Base-by-base conservation (phyloP, 1,284 basidiomycete genomes). In the Cryptococcus amylolentus region DNA sequence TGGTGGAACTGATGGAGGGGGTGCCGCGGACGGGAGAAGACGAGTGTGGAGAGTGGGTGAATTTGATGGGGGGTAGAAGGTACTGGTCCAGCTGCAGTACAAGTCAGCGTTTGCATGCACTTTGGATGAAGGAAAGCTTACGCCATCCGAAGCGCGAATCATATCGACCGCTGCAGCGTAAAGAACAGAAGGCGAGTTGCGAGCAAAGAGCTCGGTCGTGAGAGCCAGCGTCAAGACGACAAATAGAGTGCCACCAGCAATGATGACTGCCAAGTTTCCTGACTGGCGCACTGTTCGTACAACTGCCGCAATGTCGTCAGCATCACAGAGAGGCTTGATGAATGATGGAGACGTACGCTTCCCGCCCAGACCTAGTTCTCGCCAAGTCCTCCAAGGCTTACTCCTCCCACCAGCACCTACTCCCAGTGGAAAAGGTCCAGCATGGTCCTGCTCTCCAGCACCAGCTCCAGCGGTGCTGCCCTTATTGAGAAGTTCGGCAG, bases 161-260 rank as follows among this genome's bases (percentile, higher is more conserved):
- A 85, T 83, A 59, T 92, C 86, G 72, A 91, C 92, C 13, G 91
- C 89, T 62, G 91, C 85, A 42, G 84, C 84, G 71, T 92, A 93
- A 51, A 96, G 80, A 31, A 93, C 90, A 1, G 90, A 91, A 1
- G 92, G 90, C 31, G 91, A 94, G 77, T 96, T 97, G 70, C 84
- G 87, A 14, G 91, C 92, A 76, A 95, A 94, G 6, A 96, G 81
- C 76, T 95, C 91, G 23, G 89, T 88, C 12, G 87, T 87, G 38
- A 94, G 81, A 12, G 89, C 87, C 66, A 94, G 91, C n/a, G 88
- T 80, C 39, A 94, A 82, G 48, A 94, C 80, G 9, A 86, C 84
- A 44, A 89, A 90, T 37, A 90, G 81, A 35, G 86, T 88, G 23
- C 88, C 91, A 37, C 91, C 91, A 46, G 91, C 77, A 5, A 93